A percentile compares a stretch with the other conserved stretches of the same genome.
phyloP scores from a whole-genome alignment of 352 stramenopile species.

The Globisporangium paddicum region DNA sequence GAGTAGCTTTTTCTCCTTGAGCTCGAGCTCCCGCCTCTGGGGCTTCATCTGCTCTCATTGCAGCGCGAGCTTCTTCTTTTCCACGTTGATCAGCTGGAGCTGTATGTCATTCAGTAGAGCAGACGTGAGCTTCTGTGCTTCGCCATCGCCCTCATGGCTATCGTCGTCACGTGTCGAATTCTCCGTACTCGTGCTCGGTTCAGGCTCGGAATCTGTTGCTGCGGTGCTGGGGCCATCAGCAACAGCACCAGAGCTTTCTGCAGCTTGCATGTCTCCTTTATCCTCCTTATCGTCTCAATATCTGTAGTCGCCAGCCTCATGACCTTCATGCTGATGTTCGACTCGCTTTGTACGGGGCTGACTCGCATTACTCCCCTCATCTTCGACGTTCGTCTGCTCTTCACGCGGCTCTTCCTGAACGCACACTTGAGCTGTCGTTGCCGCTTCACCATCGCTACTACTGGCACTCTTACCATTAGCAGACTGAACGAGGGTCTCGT shows the following conservation, averaged over 20 bases:
- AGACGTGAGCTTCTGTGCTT: too few relatives aligned
- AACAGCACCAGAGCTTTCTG: background rate
- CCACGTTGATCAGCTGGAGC: conserved; percentile 20
- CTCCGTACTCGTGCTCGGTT: background rate
- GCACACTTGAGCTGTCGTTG: too few relatives aligned
- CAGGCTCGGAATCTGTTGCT: background rate
- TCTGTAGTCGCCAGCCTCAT: too few relatives aligned
- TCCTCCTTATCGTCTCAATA: background rate
- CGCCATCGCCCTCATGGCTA: background rate
- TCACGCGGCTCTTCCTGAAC: background rate
- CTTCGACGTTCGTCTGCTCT: too few relatives aligned
- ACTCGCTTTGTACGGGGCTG: background rate
- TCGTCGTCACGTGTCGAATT: background rate
- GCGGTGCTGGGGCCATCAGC: too few relatives aligned
- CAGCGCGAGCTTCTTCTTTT: conserved; percentile 36
- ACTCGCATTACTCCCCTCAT: too few relatives aligned
- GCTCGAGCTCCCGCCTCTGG: conserved; percentile 34
- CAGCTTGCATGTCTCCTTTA: background rate
- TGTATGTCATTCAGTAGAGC: background rate
- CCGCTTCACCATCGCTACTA: too few relatives aligned
- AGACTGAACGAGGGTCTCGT: too few relatives aligned
- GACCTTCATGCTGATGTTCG: background rate
- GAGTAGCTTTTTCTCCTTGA: conserved; percentile 31
- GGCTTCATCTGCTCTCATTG: conserved; percentile 16
- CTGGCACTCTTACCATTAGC: too few relatives aligned